A percentile compares a stretch with the other conserved stretches of the same genome.
These are phyloP conservation scores for Russula virescens DNA, from an alignment of 768 basidiomycete species.

Conservation along the genomic window DNA sequence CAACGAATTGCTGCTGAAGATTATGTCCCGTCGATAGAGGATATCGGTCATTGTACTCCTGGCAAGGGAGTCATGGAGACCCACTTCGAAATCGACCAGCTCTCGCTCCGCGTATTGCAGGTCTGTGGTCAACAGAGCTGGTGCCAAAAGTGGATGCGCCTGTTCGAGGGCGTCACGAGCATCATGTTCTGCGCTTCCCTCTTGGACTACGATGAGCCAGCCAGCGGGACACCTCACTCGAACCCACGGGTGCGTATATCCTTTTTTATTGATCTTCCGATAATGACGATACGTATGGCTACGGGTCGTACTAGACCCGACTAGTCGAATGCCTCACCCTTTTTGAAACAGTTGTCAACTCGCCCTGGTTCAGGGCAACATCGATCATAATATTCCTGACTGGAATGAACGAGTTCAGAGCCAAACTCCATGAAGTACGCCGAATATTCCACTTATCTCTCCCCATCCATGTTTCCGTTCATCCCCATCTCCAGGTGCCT, in stretches of 20 bases:
- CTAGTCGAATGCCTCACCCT: constrained; percentile 45
- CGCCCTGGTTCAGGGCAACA: constrained; percentile 41
- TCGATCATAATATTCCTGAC: constrained; percentile 40
- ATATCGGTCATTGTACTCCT: constrained; percentile 69
- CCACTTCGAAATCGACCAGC: constrained; percentile 40
- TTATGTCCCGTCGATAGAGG: constrained; percentile 78
- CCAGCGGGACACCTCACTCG: too few relatives aligned
- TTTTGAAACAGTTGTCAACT: constrained; percentile 49
- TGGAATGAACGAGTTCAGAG: constrained; percentile 45
- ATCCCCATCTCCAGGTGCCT: constrained; percentile 19
- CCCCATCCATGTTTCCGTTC: background rate
- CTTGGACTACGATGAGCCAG: constrained; percentile 68
- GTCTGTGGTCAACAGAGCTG: constrained; percentile 55
- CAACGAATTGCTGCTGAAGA: constrained; percentile 68
- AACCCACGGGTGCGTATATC: background rate
- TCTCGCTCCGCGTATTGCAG: constrained; percentile 58
- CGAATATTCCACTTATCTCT: background rate
- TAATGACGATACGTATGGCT: too few relatives aligned
- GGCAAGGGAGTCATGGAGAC: constrained; percentile 82
- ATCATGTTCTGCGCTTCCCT: constrained; percentile 70
- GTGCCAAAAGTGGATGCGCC: constrained; percentile 46
- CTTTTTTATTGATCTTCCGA: background rate
- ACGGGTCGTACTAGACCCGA: constrained; percentile 31
- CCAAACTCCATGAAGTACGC: constrained; percentile 40
- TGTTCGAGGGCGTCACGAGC: constrained; percentile 58